These are phyloP conservation scores for Wickerhamiella lipophila DNA, from an alignment of 805 yeast genomes.

Conservation along the genomic window DNA sequence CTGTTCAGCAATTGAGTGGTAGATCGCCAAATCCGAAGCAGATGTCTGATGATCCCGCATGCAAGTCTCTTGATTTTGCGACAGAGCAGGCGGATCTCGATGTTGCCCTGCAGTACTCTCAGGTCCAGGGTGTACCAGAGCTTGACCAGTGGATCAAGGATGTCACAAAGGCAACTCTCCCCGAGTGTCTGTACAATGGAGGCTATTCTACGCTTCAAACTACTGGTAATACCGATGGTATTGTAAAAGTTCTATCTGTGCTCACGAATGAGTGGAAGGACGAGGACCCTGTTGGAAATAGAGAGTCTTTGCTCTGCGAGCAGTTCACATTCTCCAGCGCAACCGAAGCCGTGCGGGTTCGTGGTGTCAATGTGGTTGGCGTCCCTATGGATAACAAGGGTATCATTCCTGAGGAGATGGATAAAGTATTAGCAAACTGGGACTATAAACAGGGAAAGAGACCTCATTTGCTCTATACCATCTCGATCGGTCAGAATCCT, in stretches of 20 bases:
- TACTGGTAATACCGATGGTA: slow-evolving; percentile 23
- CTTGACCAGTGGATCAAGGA: slow-evolving; percentile 53
- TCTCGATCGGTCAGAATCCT: slow-evolving; percentile 79
- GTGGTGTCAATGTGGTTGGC: slow-evolving; percentile 51
- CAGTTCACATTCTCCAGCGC: slow-evolving; percentile 68
- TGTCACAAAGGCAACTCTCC: slow-evolving; percentile 32
- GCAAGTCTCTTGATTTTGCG: slow-evolving; percentile 5
- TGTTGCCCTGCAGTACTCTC: slow-evolving; percentile 80
- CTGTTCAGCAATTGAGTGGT: slow-evolving; percentile 17
- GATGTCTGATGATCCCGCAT: slow-evolving; percentile 6
- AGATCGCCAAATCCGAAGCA: slow-evolving; percentile 2
- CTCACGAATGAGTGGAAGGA: slow-evolving; percentile 22
- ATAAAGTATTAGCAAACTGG: slow-evolving; percentile 40
- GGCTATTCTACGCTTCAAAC: slow-evolving; percentile 19
- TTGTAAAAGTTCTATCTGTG: slow-evolving; percentile 21
- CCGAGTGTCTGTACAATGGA: slow-evolving; percentile 16
- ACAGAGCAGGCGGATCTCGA: slow-evolving; percentile 32
- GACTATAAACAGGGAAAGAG: slow-evolving; percentile 28
- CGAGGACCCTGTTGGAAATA: slow-evolving; percentile 22
- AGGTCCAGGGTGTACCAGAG: slow-evolving; percentile 69
- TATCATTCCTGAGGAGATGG: slow-evolving; percentile 35
- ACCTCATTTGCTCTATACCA: slow-evolving; percentile 41
- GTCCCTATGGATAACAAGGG: slow-evolving; percentile 56
- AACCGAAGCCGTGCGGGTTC: slow-evolving; percentile 52
- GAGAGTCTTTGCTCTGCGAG: slow-evolving; percentile 62